These are phyloP conservation scores for Fusarium setosum DNA, from an alignment of 2,329 filamentous ascomycete species.

Conservation along the genomic window DNA sequence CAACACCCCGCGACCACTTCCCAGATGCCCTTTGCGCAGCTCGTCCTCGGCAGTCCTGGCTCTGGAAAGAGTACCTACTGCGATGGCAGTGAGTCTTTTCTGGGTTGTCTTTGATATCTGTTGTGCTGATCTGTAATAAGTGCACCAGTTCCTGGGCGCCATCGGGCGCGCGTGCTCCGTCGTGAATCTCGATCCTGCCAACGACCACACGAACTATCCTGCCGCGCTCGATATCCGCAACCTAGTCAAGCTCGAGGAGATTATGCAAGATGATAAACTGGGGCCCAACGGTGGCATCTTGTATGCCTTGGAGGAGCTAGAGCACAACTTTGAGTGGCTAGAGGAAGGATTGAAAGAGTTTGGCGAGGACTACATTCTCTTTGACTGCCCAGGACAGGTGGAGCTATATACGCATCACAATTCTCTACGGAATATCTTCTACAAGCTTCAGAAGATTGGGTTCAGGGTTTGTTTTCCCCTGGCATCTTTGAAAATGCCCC, in stretches of 20 bases:
- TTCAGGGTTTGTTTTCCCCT: slow-evolving; percentile 76
- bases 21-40: slow-evolving; percentile 74
- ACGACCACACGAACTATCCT: slow-evolving; percentile 90
- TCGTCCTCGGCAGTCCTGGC: slow-evolving; percentile 93
- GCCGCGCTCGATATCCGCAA: slow-evolving; percentile 91
- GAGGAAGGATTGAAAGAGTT: slow-evolving; percentile 83
- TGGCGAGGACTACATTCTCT: slow-evolving; percentile 91
- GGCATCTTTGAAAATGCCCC: background rate
- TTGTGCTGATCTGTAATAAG: slow-evolving; percentile 48
- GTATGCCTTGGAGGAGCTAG: slow-evolving; percentile 94
- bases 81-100: slow-evolving; percentile 78
- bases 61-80: slow-evolving; percentile 98
- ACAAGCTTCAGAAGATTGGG: slow-evolving; percentile 87
- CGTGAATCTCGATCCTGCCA: slow-evolving; percentile 96
- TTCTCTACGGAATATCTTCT: slow-evolving; percentile 91
- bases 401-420: slow-evolving; percentile 97
- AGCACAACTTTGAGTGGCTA: slow-evolving; percentile 94
- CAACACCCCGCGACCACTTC: slow-evolving; percentile 20
- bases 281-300: slow-evolving; percentile 93
- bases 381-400: slow-evolving; percentile 97
- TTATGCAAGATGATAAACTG: slow-evolving; percentile 91
- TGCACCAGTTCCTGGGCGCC: slow-evolving; percentile 97
- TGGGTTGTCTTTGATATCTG: background rate
- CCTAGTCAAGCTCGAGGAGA: slow-evolving; percentile 89
- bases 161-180: slow-evolving; percentile 95